Evolutionary conservation across 2,329 filamentous ascomycete species (phyloP), one percentile per base, ranked within the genome.

Genomic region (Paraconiothyrium brasiliense): DNA sequence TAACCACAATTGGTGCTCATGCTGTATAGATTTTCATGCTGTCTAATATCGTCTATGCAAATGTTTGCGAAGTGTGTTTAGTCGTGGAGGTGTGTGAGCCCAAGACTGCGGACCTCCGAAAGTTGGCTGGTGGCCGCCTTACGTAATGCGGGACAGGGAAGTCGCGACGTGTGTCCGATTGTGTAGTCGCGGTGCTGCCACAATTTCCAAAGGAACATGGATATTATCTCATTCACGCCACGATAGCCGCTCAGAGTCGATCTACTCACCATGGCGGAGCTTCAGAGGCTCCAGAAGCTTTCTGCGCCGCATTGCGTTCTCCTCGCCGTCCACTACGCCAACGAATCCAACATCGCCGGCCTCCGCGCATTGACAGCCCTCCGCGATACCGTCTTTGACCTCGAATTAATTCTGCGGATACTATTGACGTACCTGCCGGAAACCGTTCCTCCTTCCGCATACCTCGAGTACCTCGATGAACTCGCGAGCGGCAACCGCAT

Each of bases 381-480:
- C 43, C 81, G 91, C 68, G 78, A 80, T 57, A 81, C 85, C 58
- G 83, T 89, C 41, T 82, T 95, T 58, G 83, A 85, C 32, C 84
- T 86, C 48, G 87, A 91, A 59, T 80, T 93, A 14, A 75, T 92
- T 27, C 83, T 95, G 60, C 88, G 90, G 48, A 88, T 95, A 57
- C 80, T 96, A 24, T 84, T 96, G 49, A 92, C 90, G 22, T 92
- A 90, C 73, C 84, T 96, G 0, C 92, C 93, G 30, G 92, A 94
- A 77, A 89, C 86, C 47, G 73, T 88, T 5, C 85, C 86, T 5
- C 88, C 92, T 5, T 79, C 78, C n/a, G 75, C 82, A 49, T 94
- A 94, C 73, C 81, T 87, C 20, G 80, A 81, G 14, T 85, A 92
- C 55, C 72, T 93, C 20, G 78, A 85, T 68, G 84, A 87, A 56